Evolutionary conservation across 345 rosid genomes (phyloP).

Genomic region (Melastoma malabathricum): DNA sequence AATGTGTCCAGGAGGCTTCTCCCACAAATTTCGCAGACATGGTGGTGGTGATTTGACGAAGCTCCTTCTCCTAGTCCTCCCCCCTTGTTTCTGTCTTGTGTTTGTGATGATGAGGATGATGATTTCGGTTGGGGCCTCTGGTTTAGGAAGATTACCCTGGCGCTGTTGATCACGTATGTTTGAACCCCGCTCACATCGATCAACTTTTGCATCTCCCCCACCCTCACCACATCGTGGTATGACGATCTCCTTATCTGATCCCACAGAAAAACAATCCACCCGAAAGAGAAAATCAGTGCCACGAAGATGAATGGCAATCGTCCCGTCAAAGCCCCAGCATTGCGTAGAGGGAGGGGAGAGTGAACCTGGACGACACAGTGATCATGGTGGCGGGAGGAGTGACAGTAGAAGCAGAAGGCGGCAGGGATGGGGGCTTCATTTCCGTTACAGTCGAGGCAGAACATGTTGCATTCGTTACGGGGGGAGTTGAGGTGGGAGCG

Average conservation of each 20-base stretch:
- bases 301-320: neutral
- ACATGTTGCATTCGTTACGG: slow-evolving; percentile 78
- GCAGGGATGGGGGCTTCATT: too few species aligned
- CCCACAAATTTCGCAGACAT: slow-evolving; percentile 64
- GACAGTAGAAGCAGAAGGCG: slow-evolving; percentile 77
- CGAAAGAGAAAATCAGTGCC: neutral
- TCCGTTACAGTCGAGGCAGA: slow-evolving; percentile 56
- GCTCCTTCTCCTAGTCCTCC: slow-evolving; percentile 10
- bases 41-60: slow-evolving; percentile 6
- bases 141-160: slow-evolving; percentile 66
- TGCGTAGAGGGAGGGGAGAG: neutral
- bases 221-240: slow-evolving; percentile 85
- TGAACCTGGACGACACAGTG: slow-evolving; percentile 71
- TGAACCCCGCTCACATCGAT: slow-evolving; percentile 76
- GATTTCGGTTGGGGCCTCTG: slow-evolving; percentile 72
- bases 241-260: slow-evolving; percentile 73
- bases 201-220: slow-evolving; percentile 56
- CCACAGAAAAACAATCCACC: neutral
- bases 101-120: slow-evolving; percentile 16
- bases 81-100: slow-evolving; percentile 12
- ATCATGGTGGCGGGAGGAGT: slow-evolving; percentile 61
- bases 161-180: slow-evolving; percentile 85
- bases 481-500: slow-evolving; percentile 45
- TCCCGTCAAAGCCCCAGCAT: too few species aligned
- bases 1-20: slow-evolving; percentile 73